Conservation (phyloP, 768 basidiomycete species). For the Boletus coccyginus region DNA sequence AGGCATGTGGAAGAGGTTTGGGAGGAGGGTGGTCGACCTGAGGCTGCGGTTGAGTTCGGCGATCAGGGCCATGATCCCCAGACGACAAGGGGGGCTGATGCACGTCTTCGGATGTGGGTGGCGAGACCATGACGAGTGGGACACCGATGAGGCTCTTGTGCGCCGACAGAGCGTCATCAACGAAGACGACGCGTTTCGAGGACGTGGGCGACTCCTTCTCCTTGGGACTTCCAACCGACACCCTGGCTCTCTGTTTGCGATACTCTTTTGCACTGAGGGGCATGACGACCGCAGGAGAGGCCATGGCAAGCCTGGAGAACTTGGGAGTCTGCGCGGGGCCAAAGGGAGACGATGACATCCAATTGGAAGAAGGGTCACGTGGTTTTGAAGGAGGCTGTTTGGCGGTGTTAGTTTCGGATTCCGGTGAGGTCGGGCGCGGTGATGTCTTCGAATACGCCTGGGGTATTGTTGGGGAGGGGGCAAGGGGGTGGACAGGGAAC, state of each 20-base stretch:
- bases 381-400: conserved; percentile 20
- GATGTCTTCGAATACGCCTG: conserved; percentile 16
- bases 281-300: conserved; percentile 29
- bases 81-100: background rate
- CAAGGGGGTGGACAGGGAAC: background rate
- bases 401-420: background rate
- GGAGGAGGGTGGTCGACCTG: background rate
- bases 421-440: background rate
- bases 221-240: conserved; percentile 2
- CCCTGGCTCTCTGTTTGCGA: conserved; percentile 20
- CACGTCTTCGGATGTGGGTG: conserved; percentile 5
- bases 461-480: conserved; percentile 12
- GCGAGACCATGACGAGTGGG: conserved; percentile 16
- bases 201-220: conserved; percentile 1
- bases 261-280: conserved; percentile 30
- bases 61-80: background rate
- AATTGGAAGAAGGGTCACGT: conserved; percentile 28
- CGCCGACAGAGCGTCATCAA: conserved; percentile 6
- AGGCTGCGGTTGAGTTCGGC: conserved; percentile 3
- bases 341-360: conserved; percentile 30
- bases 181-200: conserved; percentile 10
- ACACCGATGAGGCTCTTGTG: background rate
- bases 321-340: conserved; percentile 28
- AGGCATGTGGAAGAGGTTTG: conserved; percentile 1
- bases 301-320: conserved; percentile 31